Conservation (phyloP, 768 basidiomycete genomes). For the Suillus americanus region DNA sequence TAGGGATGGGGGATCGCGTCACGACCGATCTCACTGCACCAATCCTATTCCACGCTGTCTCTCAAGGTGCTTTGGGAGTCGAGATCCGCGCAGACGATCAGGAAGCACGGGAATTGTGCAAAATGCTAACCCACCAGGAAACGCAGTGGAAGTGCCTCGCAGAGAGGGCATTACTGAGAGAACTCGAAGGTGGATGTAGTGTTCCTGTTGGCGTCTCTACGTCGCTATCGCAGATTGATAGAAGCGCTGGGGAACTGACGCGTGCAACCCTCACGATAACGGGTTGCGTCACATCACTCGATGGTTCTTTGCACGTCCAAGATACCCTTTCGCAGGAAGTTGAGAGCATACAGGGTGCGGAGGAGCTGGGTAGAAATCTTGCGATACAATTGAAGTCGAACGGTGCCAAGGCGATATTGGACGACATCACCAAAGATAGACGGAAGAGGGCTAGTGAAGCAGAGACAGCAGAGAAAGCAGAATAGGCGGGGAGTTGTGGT, state of each 20-base stretch:
- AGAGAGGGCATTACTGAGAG: conserved; percentile 85
- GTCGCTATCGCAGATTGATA: conserved; percentile 35
- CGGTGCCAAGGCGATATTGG: conserved; percentile 80
- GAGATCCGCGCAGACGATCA: conserved; percentile 76
- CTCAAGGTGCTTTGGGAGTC: conserved; percentile 89
- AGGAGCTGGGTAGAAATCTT: conserved; percentile 63
- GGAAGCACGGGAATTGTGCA: conserved; percentile 61
- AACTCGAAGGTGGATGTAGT: conserved; percentile 94
- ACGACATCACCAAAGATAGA: conserved; percentile 77
- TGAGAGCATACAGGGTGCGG: conserved; percentile 54
- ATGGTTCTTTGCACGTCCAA: conserved; percentile 72
- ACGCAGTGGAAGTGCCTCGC: conserved; percentile 78
- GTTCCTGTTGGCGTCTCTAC: conserved; percentile 89
- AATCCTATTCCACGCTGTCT: conserved; percentile 82
- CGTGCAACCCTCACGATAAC: conserved; percentile 53
- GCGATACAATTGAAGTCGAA: conserved; percentile 62
- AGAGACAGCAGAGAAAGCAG: conserved; percentile 22
- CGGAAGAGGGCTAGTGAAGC: conserved; percentile 45
- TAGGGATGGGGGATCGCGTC: conserved; percentile 72
- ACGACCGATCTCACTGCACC: conserved; percentile 75
- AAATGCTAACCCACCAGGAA: conserved; percentile 68
- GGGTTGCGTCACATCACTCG: conserved; percentile 83
- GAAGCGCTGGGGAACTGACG: conserved; percentile 27
- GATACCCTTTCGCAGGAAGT: conserved; percentile 57
- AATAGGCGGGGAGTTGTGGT: conserved; percentile 11